phyloP scores from a whole-genome alignment of 345 rosid genomes.

The Pugionium cornutum region DNA sequence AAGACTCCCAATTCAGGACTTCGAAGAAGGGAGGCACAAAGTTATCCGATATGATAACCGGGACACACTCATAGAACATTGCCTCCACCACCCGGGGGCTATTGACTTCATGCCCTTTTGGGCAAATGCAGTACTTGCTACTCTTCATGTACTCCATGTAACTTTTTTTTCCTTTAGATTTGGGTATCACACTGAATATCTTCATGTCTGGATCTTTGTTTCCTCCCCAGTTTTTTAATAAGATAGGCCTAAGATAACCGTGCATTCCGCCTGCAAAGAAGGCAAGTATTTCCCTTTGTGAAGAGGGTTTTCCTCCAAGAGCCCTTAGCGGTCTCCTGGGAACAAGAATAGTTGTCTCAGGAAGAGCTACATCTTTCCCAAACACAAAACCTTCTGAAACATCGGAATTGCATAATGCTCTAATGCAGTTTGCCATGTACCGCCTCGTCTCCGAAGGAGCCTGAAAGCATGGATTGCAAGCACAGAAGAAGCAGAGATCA shows the following conservation, averaged over 20 bases:
- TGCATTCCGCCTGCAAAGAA: conserved; percentile 95
- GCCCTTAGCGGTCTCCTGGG: conserved; percentile 60
- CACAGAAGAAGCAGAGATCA: not conserved
- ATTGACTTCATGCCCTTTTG: conserved; percentile 91
- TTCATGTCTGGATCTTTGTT: conserved; percentile 88
- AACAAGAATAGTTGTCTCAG: conserved; percentile 65
- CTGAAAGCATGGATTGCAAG: conserved; percentile 45
- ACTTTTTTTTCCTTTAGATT: conserved; percentile 60
- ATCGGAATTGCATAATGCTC: conserved; percentile 92
- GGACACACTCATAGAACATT: conserved; percentile 81
- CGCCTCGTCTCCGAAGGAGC: conserved; percentile 74
- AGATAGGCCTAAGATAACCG: conserved; percentile 79
- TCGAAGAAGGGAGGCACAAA: conserved; percentile 88
- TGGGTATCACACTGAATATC: conserved; percentile 64
- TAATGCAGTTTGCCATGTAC: conserved; percentile 74
- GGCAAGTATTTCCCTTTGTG: conserved; percentile 72
- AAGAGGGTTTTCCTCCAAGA: conserved; percentile 70
- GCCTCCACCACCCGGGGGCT: conserved; percentile 97
- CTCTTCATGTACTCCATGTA: conserved; percentile 78
- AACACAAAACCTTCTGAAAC: conserved; percentile 79
- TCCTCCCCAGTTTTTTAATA: conserved; percentile 69
- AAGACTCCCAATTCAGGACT: conserved; percentile 85
- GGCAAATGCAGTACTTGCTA: conserved; percentile 94
- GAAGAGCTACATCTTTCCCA: conserved; percentile 89
- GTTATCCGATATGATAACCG: conserved; percentile 90